Evolutionary conservation across 306 rosid species (phyloP).

Genomic region (Astragalus glycyphyllos): DNA sequence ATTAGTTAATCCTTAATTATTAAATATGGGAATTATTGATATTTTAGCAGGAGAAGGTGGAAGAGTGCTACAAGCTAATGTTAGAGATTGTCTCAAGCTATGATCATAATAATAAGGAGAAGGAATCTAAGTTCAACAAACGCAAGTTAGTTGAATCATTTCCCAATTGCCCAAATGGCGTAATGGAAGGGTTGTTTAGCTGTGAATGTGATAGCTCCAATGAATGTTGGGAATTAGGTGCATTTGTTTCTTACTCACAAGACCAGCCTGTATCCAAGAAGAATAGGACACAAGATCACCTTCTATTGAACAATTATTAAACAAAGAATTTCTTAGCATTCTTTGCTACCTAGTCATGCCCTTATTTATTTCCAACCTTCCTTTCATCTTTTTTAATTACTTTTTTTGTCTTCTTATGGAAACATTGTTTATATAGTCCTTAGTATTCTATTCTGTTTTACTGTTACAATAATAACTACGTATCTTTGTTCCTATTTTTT

Average conservation of each 20-base stretch:
- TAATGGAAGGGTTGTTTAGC: constrained; percentile 67
- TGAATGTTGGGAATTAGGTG: constrained; percentile 66
- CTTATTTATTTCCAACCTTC: too few species aligned
- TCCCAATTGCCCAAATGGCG: constrained; percentile 75
- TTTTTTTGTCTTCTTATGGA: background rate
- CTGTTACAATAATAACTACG: too few species aligned
- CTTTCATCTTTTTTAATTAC: too few species aligned
- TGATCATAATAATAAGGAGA: background rate
- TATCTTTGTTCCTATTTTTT: too few species aligned
- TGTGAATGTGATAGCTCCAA: constrained; percentile 68
- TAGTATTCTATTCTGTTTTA: background rate
- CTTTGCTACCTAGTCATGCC: constrained; percentile 45
- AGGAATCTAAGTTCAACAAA: constrained; percentile 42
- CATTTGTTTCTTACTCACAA: constrained; percentile 67
- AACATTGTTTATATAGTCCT: background rate
- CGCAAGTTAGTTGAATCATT: constrained; percentile 61
- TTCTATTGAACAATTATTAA: constrained; percentile 45
- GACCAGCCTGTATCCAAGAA: constrained; percentile 64
- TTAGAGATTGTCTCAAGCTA: constrained; percentile 47
- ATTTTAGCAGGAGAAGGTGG: constrained; percentile 59
- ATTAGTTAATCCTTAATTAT: too few species aligned
- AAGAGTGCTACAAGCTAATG: constrained; percentile 63
- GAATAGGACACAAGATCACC: constrained; percentile 53
- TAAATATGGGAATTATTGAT: background rate
- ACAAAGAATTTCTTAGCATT: constrained; percentile 50